Evolutionary conservation across 306 rosid species (phyloP).

Genomic region (Fragaria iinumae): DNA sequence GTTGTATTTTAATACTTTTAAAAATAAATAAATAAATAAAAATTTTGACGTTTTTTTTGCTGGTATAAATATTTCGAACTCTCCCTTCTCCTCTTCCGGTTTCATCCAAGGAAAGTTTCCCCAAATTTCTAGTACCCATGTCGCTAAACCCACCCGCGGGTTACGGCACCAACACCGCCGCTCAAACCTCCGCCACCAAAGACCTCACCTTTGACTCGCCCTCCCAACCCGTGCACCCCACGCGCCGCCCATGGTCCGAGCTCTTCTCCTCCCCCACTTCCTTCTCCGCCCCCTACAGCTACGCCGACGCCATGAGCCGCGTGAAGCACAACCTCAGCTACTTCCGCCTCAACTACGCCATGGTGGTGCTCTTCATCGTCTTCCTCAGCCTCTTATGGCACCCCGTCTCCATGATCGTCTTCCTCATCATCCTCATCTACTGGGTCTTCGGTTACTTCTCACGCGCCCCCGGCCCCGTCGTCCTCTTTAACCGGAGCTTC

Average conservation of each 20-base stretch:
- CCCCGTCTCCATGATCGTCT: slow-evolving; percentile 50
- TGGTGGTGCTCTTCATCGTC: slow-evolving; percentile 41
- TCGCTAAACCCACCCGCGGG: slow-evolving; percentile 16
- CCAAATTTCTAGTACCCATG: slow-evolving; percentile 12
- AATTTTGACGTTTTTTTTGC: too few relatives aligned
- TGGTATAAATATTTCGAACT: not conserved
- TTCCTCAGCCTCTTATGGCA: slow-evolving; percentile 58
- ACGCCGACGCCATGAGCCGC: slow-evolving; percentile 40
- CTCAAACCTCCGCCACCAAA: slow-evolving; percentile 1
- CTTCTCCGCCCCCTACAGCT: slow-evolving; percentile 31
- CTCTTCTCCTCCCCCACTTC: slow-evolving; percentile 33
- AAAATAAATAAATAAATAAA: too few relatives aligned
- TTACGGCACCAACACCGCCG: slow-evolving; percentile 30
- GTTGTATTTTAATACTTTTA: too few relatives aligned
- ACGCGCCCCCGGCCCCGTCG: slow-evolving; percentile 32
- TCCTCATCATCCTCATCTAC: slow-evolving; percentile 31
- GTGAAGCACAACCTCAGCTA: slow-evolving; percentile 35
- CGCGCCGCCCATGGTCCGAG: slow-evolving; percentile 50
- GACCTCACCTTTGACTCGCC: slow-evolving; percentile 22
- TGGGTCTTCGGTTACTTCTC: slow-evolving; percentile 52
- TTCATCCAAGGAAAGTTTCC: not conserved
- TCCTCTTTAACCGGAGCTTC: slow-evolving; percentile 20
- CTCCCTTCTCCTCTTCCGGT: not conserved
- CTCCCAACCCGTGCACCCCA: slow-evolving; percentile 33
- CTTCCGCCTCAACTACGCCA: slow-evolving; percentile 47